Base-by-base conservation (phyloP, 441 rosid species). In the Hura crepitans region DNA sequence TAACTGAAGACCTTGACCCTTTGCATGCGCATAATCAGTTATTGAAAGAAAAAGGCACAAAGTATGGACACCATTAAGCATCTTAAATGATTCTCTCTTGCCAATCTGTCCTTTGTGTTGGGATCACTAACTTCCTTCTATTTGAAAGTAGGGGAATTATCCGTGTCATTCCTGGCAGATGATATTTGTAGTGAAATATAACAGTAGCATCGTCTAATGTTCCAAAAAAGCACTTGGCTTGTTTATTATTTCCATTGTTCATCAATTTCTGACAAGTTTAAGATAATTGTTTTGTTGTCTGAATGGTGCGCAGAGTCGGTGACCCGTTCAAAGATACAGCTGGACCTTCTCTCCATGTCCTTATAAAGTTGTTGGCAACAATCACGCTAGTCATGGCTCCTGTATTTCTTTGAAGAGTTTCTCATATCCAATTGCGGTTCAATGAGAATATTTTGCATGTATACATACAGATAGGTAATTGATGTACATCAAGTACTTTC, bases 271-370 rank as follows among this genome's bases (percentile, higher is more conserved):
- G 20, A 18, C 17, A 30, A 45, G 20, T n/a, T 11, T 12, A 28
- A 30, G 22, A 15, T 65, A 20, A 33, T n/a, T 15, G 31, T 37
- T 46, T 28, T 50, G 6, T 35, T 53, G 15, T 62, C 55, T 55
- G 45, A 31, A 25, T 75, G 70, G 58, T 65, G 51, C 82, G 89
- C 92, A 95, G 99, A 7, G 98, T 95, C 65, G 99, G 99, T 74
- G 99, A 95, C 74, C 99, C 98, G 15, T 92, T 95, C 83, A 95
- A 95, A 79, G 99, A 92, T 81, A 92, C 99, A 13, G 98, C 98
- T 4, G 98, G 99, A 74, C 98, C 98, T 8, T 95, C 99, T 2
- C 73, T 95, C 75, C 99, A 95, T 20, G 98, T 95, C 63, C 97
- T 90, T 33, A 92, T 90, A 72, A 92, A 95, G 75, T 89, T 95